Evolutionary conservation across 164 flowering plant species (phyloP).

Genomic region (Stephania cephalantha): DNA sequence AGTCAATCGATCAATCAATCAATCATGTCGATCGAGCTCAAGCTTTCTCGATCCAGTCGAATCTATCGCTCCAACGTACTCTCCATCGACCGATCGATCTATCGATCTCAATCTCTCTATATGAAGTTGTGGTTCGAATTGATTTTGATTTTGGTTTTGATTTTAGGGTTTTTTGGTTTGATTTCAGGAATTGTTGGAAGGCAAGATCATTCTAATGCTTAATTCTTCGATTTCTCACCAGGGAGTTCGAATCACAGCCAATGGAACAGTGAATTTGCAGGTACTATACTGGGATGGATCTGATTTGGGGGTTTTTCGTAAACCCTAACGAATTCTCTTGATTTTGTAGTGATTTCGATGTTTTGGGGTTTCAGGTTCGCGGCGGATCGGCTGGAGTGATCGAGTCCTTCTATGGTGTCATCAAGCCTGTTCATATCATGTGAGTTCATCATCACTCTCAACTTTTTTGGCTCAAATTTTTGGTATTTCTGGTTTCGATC

Average conservation of each 20-base stretch:
- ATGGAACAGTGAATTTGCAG: slow-evolving; percentile 78
- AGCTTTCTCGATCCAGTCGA: slow-evolving; percentile 65
- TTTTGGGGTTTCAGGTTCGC: slow-evolving; percentile 45
- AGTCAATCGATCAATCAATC: neutral
- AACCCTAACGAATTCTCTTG: neutral
- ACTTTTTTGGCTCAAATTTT: no score
- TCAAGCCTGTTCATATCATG: slow-evolving; percentile 70
- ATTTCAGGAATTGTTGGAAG: slow-evolving; percentile 65
- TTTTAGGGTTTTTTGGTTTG: neutral
- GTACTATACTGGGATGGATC: slow-evolving; percentile 19
- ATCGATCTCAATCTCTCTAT: neutral
- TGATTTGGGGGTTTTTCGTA: neutral
- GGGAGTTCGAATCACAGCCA: slow-evolving; percentile 58
- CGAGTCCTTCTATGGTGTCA: slow-evolving; percentile 66
- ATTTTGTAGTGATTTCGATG: neutral
- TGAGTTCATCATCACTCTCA: slow-evolving; percentile 20
- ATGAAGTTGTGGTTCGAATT: neutral
- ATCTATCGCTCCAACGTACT: slow-evolving; percentile 55
- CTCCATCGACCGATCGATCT: neutral
- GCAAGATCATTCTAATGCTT: slow-evolving; percentile 50
- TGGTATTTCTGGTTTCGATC: no score
- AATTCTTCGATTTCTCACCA: slow-evolving; percentile 65
- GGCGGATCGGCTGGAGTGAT: slow-evolving; percentile 87
- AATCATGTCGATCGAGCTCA: slow-evolving; percentile 47
- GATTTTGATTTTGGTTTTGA: neutral